Base-by-base conservation (phyloP, 352 stramenopile species). In the Globisporangium splendens region DNA sequence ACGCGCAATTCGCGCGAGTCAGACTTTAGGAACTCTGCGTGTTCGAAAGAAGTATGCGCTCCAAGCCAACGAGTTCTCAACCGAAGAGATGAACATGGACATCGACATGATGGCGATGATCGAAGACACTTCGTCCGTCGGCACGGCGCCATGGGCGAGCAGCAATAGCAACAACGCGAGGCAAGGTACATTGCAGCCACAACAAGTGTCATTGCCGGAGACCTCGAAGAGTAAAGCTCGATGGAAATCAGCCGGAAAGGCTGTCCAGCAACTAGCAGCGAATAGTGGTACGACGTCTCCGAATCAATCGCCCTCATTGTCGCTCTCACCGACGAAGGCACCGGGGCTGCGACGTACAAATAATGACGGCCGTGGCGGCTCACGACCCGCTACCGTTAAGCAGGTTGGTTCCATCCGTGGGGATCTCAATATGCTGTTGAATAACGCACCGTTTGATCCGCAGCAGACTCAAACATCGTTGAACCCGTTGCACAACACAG, bases 1-100 rank as follows among this genome's bases (percentile, higher is more conserved):
- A 0, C 76, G 73, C 20, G 79, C 75, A 2, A 71, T 91, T 5
- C 72, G 77, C 8, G 81, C 81, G 5, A 75, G 66, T 15, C 78
- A 89, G 24, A 68, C 65, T 12, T 64, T 91, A 2, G 77, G 75
- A 2, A 70, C 70, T 0, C 61, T 77, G 18, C 42, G 41, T 11
- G 53, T 50, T 18, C 53, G 60, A 35, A 61, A 44, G 18, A 85
- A 83, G 33, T 89, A 86, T 50, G 24, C 75, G 1, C 49, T 78
- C 1, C 69, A 72, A 15, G 53, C 63, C 3, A 69, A 64, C 54
- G 66, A 86, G 43, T 77, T 73, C 22, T 71, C 66, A 1, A 70
- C 65, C 0, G 68, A 70, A 1, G 73, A 77, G 17, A 75, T 76
- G 51, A 75, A 77, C n/a, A 39, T 72, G 5, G 62, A 58, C 5